Conservation (phyloP, 2,329 filamentous ascomycete species). For the Fusarium protoensiforme region DNA sequence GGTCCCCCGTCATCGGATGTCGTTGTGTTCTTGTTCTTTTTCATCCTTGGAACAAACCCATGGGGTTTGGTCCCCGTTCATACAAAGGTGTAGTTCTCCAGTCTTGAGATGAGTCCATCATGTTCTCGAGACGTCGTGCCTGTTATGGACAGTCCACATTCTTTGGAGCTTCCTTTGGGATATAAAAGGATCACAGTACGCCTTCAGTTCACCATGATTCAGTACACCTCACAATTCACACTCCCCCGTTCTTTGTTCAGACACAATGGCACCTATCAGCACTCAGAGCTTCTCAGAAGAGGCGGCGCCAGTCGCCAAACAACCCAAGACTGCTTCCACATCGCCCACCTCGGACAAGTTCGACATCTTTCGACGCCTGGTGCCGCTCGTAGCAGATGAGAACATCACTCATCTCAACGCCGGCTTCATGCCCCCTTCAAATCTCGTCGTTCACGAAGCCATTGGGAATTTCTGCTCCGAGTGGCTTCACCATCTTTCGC, state of each 20-base stretch:
- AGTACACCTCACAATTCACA: not conserved
- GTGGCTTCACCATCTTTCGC: slow-evolving; percentile 34
- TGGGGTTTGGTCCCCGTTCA: slow-evolving; percentile 1
- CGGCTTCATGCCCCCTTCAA: slow-evolving; percentile 45
- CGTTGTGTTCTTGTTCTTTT: not conserved
- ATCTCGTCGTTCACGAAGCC: slow-evolving; percentile 46
- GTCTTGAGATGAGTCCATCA: not conserved
- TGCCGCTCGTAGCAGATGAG: not conserved
- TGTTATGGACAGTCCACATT: not conserved
- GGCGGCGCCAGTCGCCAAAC: not conserved
- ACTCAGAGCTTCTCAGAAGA: not conserved
- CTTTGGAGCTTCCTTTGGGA: not conserved
- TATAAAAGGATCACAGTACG: not conserved
- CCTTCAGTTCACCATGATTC: not conserved
- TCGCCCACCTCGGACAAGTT: not conserved
- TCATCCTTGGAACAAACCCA: not conserved
- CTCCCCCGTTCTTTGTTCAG: not conserved
- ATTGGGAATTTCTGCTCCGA: slow-evolving; percentile 41
- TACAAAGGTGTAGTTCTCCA: not conserved
- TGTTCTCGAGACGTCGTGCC: not conserved
- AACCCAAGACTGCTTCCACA: not conserved
- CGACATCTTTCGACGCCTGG: slow-evolving; percentile 5
- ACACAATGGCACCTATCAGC: not conserved
- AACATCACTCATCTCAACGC: slow-evolving; percentile 44
- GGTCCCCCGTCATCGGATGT: not conserved